A percentile compares a stretch with the other conserved stretches of the same genome.
phyloP scores from a whole-genome alignment of 1,139 yeast species.

The Keqinozyma sinolaborantium region DNA sequence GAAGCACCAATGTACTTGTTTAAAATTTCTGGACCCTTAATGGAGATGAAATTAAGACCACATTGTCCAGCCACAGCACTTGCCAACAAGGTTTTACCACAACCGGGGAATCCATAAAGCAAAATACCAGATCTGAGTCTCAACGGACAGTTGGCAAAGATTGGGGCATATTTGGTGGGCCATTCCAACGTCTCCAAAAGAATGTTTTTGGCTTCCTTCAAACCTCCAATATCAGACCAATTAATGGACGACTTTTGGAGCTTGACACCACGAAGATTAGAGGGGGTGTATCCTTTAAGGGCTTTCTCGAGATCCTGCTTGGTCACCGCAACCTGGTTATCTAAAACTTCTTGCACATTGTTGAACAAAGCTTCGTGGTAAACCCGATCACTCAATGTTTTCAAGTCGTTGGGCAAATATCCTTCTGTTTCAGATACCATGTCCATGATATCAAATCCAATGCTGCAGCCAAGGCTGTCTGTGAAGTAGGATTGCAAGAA shows the following conservation, averaged over 20 bases:
- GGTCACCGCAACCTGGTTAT: conserved; percentile 14
- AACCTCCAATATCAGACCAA: conserved; percentile 92
- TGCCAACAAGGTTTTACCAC: conserved; percentile 92
- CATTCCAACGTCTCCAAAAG: conserved; percentile 88
- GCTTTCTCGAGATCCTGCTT: conserved; percentile 51
- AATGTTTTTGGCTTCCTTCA: conserved; percentile 69
- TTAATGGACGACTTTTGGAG: conserved; percentile 70
- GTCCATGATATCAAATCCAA: conserved; percentile 58
- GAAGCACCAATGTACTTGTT: conserved; percentile 98
- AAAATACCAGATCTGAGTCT: conserved; percentile 85
- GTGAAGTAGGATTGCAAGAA: conserved; percentile 48
- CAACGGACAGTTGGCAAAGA: conserved; percentile 83
- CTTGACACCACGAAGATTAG: conserved; percentile 82
- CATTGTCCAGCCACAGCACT: conserved; percentile 94
- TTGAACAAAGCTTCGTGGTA: conserved; percentile 59
- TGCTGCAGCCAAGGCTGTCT: conserved; percentile 24
- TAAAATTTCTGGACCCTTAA: conserved; percentile 94
- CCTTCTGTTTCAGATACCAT: conserved; percentile 85
- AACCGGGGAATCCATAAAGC: conserved; percentile 94
- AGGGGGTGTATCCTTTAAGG: conserved; percentile 67
- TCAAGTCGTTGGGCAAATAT: conserved; percentile 78
- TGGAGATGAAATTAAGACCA: conserved; percentile 88
- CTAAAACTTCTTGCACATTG: conserved; percentile 9
- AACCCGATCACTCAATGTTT: conserved; percentile 69
- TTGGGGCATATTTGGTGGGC: conserved; percentile 96